Evolutionary conservation across 2,329 filamentous ascomycete species (phyloP).

Genomic region (Fusarium falciforme): DNA sequence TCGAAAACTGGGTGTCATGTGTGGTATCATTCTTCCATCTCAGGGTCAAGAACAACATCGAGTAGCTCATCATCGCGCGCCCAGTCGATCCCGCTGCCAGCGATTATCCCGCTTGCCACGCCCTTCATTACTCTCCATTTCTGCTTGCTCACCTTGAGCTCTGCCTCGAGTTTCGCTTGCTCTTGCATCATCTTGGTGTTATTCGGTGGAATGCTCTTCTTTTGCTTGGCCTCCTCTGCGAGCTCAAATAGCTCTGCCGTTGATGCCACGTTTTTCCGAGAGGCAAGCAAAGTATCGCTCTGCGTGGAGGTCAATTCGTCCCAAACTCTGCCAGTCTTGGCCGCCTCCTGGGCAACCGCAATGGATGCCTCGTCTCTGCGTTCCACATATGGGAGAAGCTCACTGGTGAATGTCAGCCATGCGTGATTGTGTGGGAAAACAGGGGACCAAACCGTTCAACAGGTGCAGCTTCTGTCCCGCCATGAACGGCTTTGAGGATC

Average conservation of each 20-base stretch:
- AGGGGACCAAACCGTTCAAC: constrained; percentile 70
- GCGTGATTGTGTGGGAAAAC: not conserved
- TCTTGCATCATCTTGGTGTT: constrained; percentile 65
- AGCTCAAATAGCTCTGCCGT: constrained; percentile 73
- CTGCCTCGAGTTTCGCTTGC: constrained; percentile 67
- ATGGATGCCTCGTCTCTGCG: constrained; percentile 76
- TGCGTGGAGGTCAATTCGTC: constrained; percentile 67
- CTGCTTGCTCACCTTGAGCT: constrained; percentile 71
- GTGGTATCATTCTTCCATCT: constrained; percentile 54
- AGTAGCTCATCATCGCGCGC: constrained; percentile 74
- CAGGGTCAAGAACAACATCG: constrained; percentile 77
- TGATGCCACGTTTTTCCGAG: constrained; percentile 71
- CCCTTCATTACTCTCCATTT: constrained; percentile 82
- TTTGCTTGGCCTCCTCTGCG: constrained; percentile 64
- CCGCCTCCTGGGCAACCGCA: constrained; percentile 69
- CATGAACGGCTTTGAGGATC: constrained; percentile 81
- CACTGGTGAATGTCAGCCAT: constrained; percentile 56
- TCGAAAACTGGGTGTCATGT: not conserved
- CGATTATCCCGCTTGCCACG: constrained; percentile 81
- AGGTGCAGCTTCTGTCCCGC: constrained; percentile 70
- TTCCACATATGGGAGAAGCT: constrained; percentile 74
- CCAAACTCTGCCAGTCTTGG: constrained; percentile 62
- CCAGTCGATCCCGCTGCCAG: constrained; percentile 87
- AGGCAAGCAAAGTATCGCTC: constrained; percentile 66
- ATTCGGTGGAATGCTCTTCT: constrained; percentile 64